Evolutionary conservation across 805 yeast genomes (phyloP).

Genomic region (Suhomyces sp.): DNA sequence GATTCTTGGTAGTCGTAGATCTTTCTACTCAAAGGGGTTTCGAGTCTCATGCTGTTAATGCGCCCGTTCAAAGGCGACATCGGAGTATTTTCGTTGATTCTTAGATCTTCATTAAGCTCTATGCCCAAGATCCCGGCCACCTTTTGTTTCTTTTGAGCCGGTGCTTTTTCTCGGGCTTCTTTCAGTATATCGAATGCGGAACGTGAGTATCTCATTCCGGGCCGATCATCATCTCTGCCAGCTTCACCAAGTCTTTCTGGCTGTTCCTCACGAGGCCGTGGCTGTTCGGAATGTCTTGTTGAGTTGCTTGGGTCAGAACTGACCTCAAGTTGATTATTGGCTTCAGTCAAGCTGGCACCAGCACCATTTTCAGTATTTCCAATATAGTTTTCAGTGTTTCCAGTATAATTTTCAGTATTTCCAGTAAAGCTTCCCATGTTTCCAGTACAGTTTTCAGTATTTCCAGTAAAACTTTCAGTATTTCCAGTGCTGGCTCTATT

Average conservation of each 20-base stretch:
- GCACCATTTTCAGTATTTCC: neutral
- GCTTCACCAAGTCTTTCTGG: neutral
- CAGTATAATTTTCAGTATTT: neutral
- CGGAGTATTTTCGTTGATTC: neutral
- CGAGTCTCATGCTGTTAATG: constrained; percentile 18
- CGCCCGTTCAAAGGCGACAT: constrained; percentile 20
- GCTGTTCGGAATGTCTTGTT: neutral
- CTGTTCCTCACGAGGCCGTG: neutral
- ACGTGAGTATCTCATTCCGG: constrained; percentile 12
- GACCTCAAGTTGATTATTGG: too few species aligned
- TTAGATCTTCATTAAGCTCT: constrained; percentile 12
- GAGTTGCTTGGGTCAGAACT: too few species aligned
- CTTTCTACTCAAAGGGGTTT: constrained; percentile 10
- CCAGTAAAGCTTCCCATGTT: neutral
- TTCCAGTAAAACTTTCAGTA: neutral
- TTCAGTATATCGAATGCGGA: constrained; percentile 18
- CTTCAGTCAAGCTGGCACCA: neutral
- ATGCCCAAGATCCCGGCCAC: constrained; percentile 24
- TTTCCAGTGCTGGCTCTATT: neutral
- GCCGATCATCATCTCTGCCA: neutral
- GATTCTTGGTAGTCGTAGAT: neutral
- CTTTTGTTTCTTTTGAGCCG: constrained; percentile 13
- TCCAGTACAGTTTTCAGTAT: neutral
- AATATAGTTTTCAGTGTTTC: neutral
- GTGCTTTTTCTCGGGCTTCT: constrained; percentile 1